Base-by-base conservation (phyloP, 176 grass and related monocot species). In the Pontederia crassipes region DNA sequence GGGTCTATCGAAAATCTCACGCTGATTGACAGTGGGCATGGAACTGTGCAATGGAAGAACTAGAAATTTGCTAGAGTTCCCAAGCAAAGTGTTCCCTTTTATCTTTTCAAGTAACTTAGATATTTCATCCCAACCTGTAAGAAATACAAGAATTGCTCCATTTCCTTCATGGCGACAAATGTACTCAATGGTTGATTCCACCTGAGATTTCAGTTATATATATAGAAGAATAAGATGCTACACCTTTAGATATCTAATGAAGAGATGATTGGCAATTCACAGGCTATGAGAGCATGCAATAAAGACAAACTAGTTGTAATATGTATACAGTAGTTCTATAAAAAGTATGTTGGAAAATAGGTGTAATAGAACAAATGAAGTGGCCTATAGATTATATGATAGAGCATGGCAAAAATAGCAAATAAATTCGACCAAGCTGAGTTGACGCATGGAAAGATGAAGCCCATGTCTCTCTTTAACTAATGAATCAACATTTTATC, bases 41-140 rank as follows among this genome's bases (percentile, higher is more conserved):
- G 92, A 96, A 72, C 92, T 84, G 64, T 96, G 92, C 61, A 96
- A 79, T 20, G 92, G 92, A 77, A 96, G 78, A 80, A 82, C 76
- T 64, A 90, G 65, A 75, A 88, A 90, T 69, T 70, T 85, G 61
- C 70, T 87, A 62, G 81, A 62, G 81, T 84, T 85, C 52, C 87
- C 81, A 53, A 96, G 83, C 62, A 85, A 59, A 70, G 17, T 74
- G 73, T 96, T 90, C 32, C 78, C 76, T 76, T 90, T 90, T 58
- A 90, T 90, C 67, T 75, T 88, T 56, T 96, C 92, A 40, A 96
- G 59, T 70, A 96, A 83, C 72, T 90, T 90, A 9, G 87, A 90
- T 79, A 96, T 96, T 74, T 90, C 92, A 77, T 96, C 92, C 92
- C 92, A 96, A 58, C 92, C 87, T 52, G 87, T 96, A 70, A 96